A percentile compares a stretch with the other conserved stretches of the same genome.
Conservation (phyloP, 768 basidiomycete species). For the Melanogaster broomeanus region DNA sequence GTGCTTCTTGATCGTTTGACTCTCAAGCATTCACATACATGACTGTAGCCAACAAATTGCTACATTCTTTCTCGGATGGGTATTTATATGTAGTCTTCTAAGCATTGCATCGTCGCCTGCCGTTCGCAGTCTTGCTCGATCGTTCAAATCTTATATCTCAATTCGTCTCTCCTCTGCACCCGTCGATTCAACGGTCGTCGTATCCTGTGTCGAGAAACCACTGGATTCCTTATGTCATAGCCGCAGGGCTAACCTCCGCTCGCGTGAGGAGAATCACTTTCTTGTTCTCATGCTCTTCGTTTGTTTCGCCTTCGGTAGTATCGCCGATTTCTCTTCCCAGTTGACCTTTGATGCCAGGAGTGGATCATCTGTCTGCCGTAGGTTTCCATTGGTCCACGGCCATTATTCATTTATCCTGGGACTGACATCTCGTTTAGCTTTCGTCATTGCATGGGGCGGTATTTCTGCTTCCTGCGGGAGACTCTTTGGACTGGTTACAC, state of each 20-base stretch:
- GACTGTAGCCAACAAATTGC: slow-evolving; percentile 38
- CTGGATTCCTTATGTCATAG: not conserved
- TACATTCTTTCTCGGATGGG: slow-evolving; percentile 43
- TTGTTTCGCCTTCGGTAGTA: slow-evolving; percentile 32
- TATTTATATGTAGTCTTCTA: slow-evolving; percentile 36
- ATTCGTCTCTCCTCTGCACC: not conserved
- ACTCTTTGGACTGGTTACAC: slow-evolving; percentile 40
- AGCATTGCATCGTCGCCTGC: slow-evolving; percentile 24
- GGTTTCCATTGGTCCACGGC: not conserved
- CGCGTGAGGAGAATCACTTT: slow-evolving; percentile 3
- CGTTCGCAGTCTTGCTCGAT: not conserved
- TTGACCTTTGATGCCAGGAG: slow-evolving; percentile 23
- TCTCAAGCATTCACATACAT: not conserved
- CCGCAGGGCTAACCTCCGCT: not conserved
- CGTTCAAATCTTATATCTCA: not conserved
- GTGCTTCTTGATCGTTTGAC: slow-evolving; percentile 5
- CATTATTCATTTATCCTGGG: not conserved
- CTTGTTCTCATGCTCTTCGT: slow-evolving; percentile 26
- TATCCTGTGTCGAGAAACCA: not conserved
- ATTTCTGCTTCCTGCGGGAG: slow-evolving; percentile 40
- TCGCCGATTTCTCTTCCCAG: slow-evolving; percentile 33
- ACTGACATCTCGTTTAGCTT: slow-evolving; percentile 31
- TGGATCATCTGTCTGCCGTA: slow-evolving; percentile 26
- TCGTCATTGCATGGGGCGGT: slow-evolving; percentile 47
- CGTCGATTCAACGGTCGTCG: not conserved